Evolutionary conservation across 495 filamentous ascomycete species (phyloP).

Genomic region (Podospora comata): DNA sequence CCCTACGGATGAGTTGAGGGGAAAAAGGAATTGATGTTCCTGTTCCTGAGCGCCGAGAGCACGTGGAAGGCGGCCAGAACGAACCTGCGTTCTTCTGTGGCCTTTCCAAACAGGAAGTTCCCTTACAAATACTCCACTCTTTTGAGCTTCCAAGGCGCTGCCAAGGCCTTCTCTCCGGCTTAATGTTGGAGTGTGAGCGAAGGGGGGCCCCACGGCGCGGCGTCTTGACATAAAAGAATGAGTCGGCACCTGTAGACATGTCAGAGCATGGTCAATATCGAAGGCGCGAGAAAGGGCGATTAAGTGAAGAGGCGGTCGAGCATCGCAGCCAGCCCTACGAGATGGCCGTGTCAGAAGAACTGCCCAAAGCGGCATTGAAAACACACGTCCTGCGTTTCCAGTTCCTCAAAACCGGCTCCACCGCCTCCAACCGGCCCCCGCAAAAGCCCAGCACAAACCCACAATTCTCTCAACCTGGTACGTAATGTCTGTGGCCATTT

Average conservation of each 20-base stretch:
- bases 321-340: neutral
- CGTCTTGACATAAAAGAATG: neutral
- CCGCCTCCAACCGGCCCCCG: neutral
- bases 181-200: neutral
- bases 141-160: neutral
- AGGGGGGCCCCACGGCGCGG: too few species aligned
- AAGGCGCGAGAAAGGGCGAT: neutral
- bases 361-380: neutral
- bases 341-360: neutral
- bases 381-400: neutral
- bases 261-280: neutral
- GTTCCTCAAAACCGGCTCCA: neutral
- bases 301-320: neutral
- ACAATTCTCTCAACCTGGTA: neutral
- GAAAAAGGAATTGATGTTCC: too few species aligned
- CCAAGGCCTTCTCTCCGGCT: neutral
- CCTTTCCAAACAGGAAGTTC: too few species aligned
- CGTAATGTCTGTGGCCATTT: neutral
- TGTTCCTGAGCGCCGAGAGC: neutral
- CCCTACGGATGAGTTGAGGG: too few species aligned
- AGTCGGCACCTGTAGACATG: neutral
- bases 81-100: neutral
- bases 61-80: neutral
- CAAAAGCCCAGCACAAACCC: neutral
- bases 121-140: neutral